A percentile compares a stretch with the other conserved stretches of the same genome.
Evolutionary conservation across 1,284 basidiomycete genomes (phyloP).

Genomic region (Agaricales sp.): DNA sequence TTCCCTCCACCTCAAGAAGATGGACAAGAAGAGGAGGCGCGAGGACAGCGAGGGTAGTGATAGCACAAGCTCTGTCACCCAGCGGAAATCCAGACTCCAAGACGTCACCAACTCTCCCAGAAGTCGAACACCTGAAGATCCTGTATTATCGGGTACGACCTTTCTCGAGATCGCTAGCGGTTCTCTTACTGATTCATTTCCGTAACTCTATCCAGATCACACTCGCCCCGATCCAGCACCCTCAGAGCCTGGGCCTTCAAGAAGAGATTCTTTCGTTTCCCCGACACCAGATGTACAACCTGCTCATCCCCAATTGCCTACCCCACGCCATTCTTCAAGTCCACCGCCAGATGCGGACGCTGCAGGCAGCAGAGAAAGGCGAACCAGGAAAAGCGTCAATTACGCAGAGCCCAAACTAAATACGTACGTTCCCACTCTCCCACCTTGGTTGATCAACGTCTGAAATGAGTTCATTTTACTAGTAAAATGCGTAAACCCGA

Average conservation of each 20-base stretch:
- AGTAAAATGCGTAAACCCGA: constrained; percentile 2
- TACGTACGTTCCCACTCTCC: constrained; percentile 47
- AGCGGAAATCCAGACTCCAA: neutral
- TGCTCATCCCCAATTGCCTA: constrained; percentile 30
- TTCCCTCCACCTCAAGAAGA: neutral
- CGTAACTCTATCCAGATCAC: neutral
- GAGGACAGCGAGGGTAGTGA: constrained; percentile 1
- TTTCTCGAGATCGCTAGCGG: neutral
- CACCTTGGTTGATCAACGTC: neutral
- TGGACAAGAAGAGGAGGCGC: neutral
- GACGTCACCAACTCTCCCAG: neutral
- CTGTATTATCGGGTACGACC: neutral
- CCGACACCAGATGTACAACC: constrained; percentile 24
- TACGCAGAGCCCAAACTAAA: constrained; percentile 86
- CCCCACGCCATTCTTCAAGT: constrained; percentile 37
- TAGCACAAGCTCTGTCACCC: neutral
- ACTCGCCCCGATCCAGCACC: constrained; percentile 8
- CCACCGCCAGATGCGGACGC: constrained; percentile 29
- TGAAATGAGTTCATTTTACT: neutral
- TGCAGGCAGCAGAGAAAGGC: constrained; percentile 50
- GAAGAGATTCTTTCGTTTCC: constrained; percentile 22
- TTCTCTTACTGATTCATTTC: neutral
- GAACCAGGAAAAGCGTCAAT: constrained; percentile 74
- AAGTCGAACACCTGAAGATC: constrained; percentile 1
- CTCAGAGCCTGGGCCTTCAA: constrained; percentile 26